Percentiles rank a stretch among this genome's conserved stretches.
Evolutionary conservation across 1,139 yeast genomes (phyloP).

Genomic region (Spathaspora jeffriesii): DNA sequence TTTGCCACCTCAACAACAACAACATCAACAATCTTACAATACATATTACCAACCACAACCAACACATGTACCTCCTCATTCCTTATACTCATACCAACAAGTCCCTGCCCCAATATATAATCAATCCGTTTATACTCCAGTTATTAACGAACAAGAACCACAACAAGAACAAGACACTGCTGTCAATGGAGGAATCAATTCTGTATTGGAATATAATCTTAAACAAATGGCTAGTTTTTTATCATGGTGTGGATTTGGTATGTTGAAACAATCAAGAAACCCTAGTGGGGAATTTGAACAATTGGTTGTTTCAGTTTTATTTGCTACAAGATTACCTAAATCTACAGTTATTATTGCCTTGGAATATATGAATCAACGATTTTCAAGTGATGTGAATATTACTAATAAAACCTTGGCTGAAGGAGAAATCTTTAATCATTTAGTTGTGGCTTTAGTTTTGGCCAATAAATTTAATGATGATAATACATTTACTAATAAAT

Average conservation of each 20-base stretch:
- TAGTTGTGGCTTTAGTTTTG: constrained; percentile 72
- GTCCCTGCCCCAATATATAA: constrained; percentile 8
- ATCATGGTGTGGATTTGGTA: constrained; percentile 64
- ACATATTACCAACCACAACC: constrained; percentile 6
- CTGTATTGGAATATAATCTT: constrained; percentile 77
- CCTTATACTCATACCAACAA: constrained; percentile 7
- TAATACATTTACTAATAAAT: constrained; percentile 91
- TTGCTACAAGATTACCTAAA: constrained; percentile 89
- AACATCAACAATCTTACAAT: constrained; percentile 10
- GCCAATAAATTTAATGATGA: constrained; percentile 97
- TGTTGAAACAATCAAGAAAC: constrained; percentile 49
- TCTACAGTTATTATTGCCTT: constrained; percentile 78
- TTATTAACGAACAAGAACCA: constrained; percentile 11
- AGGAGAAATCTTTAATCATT: constrained; percentile 56
- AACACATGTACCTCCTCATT: constrained; percentile 1
- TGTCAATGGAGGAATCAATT: constrained; percentile 72
- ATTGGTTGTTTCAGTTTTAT: constrained; percentile 66
- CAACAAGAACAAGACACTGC: constrained; percentile 17
- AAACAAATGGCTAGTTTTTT: constrained; percentile 77
- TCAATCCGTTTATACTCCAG: constrained; percentile 7
- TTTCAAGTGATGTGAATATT: constrained; percentile 23
- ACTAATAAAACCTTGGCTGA: constrained; percentile 22
- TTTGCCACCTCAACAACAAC: constrained; percentile 13
- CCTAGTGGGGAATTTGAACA: constrained; percentile 59
- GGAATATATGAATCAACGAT: constrained; percentile 65